These are phyloP conservation scores for Lactarius pseudohatsudake DNA, from an alignment of 768 basidiomycete genomes.

Conservation along the genomic window DNA sequence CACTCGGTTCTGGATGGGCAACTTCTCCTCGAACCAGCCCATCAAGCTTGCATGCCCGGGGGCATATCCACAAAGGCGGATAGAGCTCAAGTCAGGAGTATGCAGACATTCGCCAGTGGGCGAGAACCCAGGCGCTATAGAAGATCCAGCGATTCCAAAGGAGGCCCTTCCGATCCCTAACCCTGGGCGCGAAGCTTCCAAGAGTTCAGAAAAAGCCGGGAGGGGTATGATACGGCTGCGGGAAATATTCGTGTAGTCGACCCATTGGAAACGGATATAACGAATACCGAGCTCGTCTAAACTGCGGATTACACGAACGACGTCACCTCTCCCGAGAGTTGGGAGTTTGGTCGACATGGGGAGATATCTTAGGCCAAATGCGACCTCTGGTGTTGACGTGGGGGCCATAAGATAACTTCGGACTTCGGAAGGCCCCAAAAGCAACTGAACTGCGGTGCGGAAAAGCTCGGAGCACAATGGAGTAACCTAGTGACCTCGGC, in stretches of 20 bases:
- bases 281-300: neutral
- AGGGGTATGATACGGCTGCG: slow-evolving; percentile 61
- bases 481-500: too few relatives aligned
- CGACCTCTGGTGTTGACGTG: slow-evolving; percentile 8
- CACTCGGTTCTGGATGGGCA: slow-evolving; percentile 37
- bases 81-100: slow-evolving; percentile 53
- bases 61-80: slow-evolving; percentile 55
- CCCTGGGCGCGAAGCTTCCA: slow-evolving; percentile 53
- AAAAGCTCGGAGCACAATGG: neutral
- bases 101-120: slow-evolving; percentile 60
- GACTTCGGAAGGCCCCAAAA: neutral
- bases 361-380: slow-evolving; percentile 15
- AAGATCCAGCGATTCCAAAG: slow-evolving; percentile 53
- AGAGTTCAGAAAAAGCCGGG: slow-evolving; percentile 52
- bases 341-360: slow-evolving; percentile 6
- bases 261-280: slow-evolving; percentile 59
- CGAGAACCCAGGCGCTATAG: slow-evolving; percentile 49
- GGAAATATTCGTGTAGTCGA: slow-evolving; percentile 58
- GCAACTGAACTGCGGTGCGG: neutral
- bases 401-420: neutral
- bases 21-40: slow-evolving; percentile 68
- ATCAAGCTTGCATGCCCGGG: slow-evolving; percentile 60
- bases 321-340: neutral
- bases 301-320: neutral
- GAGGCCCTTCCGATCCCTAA: slow-evolving; percentile 46